These are phyloP conservation scores for Gigaspora rosea DNA, from an alignment of 192 early-diverging fungal species.

Conservation along the genomic window DNA sequence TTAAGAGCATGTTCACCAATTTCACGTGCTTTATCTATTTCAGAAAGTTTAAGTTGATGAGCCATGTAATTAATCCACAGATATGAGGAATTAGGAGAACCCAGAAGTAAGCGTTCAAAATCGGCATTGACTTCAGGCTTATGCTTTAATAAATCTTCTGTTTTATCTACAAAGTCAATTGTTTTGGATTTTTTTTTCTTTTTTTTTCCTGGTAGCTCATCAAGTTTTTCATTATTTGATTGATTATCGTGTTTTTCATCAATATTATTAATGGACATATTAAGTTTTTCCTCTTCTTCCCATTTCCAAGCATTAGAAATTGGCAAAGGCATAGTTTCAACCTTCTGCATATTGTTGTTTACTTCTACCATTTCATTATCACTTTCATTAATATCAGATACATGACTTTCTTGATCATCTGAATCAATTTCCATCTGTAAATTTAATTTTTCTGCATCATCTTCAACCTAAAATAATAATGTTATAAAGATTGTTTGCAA, in stretches of 20 bases:
- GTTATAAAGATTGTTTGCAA: not conserved
- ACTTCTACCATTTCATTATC: constrained; percentile 33
- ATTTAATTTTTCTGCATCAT: constrained; percentile 37
- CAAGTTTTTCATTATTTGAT: constrained; percentile 43
- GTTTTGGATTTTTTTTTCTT: constrained; percentile 41
- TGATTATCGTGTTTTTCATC: constrained; percentile 22
- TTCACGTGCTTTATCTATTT: constrained; percentile 89
- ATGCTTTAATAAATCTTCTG: constrained; percentile 63
- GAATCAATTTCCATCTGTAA: constrained; percentile 36
- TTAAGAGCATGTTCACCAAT: constrained; percentile 94
- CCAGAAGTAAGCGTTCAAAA: constrained; percentile 91
- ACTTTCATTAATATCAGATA: not conserved
- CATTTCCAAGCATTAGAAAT: constrained; percentile 45
- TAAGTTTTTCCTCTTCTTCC: constrained; percentile 35
- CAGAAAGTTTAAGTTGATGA: constrained; percentile 92
- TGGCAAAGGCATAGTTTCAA: constrained; percentile 28
- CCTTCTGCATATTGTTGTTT: constrained; percentile 34
- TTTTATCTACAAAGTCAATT: constrained; percentile 52
- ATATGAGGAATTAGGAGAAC: constrained; percentile 94
- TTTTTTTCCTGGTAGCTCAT: constrained; percentile 45
- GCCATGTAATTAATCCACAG: constrained; percentile 99
- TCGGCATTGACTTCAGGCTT: constrained; percentile 80
- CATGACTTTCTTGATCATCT: constrained; percentile 28
- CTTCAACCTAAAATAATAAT: constrained; percentile 18
- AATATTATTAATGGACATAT: not conserved